These are phyloP conservation scores for Phytophthora sojae DNA, from an alignment of 352 stramenopile genomes.

Conservation along the genomic window DNA sequence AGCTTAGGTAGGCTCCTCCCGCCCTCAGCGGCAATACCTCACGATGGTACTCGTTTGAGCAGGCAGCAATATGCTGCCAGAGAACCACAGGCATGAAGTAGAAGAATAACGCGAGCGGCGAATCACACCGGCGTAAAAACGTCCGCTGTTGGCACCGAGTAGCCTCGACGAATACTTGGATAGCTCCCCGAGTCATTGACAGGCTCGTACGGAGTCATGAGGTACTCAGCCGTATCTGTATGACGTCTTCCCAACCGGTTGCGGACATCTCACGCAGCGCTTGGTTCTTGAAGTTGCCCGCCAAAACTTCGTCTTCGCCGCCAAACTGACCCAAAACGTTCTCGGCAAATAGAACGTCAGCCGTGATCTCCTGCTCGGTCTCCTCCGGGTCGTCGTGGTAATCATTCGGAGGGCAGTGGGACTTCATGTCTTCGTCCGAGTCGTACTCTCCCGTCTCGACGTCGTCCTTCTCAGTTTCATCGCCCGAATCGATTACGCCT, in stretches of 20 bases:
- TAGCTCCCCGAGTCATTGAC: background rate
- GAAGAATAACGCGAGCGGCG: slow-evolving; percentile 16
- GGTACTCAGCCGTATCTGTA: slow-evolving; percentile 4
- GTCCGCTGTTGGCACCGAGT: slow-evolving; percentile 2
- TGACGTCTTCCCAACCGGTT: slow-evolving; percentile 16
- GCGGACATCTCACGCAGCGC: slow-evolving; percentile 12
- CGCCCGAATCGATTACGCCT: slow-evolving; percentile 16
- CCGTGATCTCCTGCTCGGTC: background rate
- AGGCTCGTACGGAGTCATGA: slow-evolving; percentile 16
- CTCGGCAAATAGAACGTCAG: slow-evolving; percentile 15
- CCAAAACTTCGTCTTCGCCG: slow-evolving; percentile 22
- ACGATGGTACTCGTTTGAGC: slow-evolving; percentile 28
- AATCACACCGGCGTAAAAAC: slow-evolving; percentile 11
- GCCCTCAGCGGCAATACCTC: slow-evolving; percentile 12
- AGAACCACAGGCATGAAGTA: slow-evolving; percentile 29
- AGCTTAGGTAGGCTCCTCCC: background rate
- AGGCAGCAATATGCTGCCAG: slow-evolving; percentile 29
- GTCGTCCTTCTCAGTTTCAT: slow-evolving; percentile 22
- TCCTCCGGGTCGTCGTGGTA: background rate
- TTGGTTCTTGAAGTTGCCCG: slow-evolving; percentile 15
- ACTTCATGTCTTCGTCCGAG: background rate
- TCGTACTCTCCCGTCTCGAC: background rate
- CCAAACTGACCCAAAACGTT: slow-evolving; percentile 14
- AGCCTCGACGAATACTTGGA: slow-evolving; percentile 9
- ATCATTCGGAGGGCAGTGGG: background rate